Conservation (phyloP, 306 rosid genomes). For the Dicorynia guianensis region DNA sequence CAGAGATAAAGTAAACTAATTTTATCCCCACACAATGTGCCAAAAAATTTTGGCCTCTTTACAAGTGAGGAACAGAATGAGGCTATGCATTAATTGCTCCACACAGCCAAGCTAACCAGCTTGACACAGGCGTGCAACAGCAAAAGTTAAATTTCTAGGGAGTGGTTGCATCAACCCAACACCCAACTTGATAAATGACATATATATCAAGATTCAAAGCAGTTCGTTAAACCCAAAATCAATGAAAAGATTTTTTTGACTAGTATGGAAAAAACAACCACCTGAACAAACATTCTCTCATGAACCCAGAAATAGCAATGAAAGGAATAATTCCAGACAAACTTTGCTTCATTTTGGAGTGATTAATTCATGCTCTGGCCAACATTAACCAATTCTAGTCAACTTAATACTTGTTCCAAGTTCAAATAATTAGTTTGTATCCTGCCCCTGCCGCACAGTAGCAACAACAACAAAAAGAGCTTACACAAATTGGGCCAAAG, state of each 20-base stretch:
- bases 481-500: background rate
- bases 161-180: background rate
- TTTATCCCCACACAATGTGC: background rate
- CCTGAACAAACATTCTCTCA: background rate
- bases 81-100: conserved; percentile 1
- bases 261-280: background rate
- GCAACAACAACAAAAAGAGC: no score
- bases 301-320: background rate
- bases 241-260: background rate
- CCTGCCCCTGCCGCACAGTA: no score
- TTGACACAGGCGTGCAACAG: background rate
- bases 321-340: background rate
- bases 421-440: background rate
- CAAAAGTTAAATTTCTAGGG: background rate
- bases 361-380: background rate
- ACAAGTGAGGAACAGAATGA: background rate
- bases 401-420: background rate
- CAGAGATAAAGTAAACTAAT: background rate
- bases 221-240: background rate
- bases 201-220: background rate
- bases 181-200: background rate
- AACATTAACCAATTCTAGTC: background rate
- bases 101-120: background rate
- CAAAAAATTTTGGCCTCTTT: background rate
- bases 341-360: background rate